Evolutionary conservation across 2,329 filamentous ascomycete genomes (phyloP).

Genomic region (Sarocladium strictum): DNA sequence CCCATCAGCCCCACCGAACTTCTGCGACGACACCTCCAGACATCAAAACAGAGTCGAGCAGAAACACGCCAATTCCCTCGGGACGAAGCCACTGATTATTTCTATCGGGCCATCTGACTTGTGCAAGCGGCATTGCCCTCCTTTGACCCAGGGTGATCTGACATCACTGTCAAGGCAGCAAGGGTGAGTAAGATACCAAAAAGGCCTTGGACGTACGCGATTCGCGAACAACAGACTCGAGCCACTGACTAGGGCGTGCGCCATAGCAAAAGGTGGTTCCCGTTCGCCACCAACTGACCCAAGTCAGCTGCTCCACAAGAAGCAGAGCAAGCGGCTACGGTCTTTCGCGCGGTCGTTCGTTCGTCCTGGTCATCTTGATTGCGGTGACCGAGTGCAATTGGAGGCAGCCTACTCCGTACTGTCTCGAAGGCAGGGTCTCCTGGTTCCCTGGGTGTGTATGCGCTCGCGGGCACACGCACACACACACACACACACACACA

Average conservation of each 20-base stretch:
- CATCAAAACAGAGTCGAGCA: background rate
- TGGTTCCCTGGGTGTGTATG: background rate
- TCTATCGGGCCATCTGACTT: background rate
- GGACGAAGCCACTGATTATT: background rate
- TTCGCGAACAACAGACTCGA: slow-evolving; percentile 6
- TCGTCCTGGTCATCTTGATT: background rate
- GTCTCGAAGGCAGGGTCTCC: too few species aligned
- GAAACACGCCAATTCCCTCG: background rate
- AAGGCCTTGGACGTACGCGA: background rate
- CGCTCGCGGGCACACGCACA: background rate
- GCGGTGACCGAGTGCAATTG: background rate
- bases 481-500: background rate
- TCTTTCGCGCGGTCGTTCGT: background rate
- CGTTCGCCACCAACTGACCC: slow-evolving; percentile 6
- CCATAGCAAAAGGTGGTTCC: slow-evolving; percentile 7
- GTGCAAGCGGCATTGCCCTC: background rate
- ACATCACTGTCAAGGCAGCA: background rate
- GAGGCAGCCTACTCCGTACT: background rate
- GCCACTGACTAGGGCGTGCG: slow-evolving; percentile 4
- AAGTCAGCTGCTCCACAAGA: slow-evolving; percentile 9
- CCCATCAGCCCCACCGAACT: background rate
- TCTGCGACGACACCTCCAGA: slow-evolving; percentile 1
- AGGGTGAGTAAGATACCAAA: background rate
- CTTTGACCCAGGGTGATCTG: background rate
- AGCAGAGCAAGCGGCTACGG: slow-evolving; percentile 1